Evolutionary conservation across 129 eudicot genomes (phyloP).

Genomic region (Flaveria robusta): DNA sequence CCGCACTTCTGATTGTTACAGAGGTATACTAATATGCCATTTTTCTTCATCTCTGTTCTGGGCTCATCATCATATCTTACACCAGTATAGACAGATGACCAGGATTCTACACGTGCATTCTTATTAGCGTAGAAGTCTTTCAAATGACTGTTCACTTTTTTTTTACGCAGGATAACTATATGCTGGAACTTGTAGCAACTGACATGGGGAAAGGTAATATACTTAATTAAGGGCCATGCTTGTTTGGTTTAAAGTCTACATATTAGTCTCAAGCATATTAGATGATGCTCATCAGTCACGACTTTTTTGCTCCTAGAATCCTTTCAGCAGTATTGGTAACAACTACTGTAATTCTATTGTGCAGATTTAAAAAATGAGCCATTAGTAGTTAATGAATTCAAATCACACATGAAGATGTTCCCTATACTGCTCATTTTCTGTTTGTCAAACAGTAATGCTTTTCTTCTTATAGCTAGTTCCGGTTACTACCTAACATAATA

Average conservation of each 20-base stretch:
- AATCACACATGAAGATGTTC: background rate
- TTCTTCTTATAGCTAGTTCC: background rate
- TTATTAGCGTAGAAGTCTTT: conserved; percentile 16
- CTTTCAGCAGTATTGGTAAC: background rate
- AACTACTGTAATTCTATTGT: background rate
- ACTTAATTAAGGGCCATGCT: background rate
- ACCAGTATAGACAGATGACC: background rate
- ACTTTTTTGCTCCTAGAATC: background rate
- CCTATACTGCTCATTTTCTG: background rate
- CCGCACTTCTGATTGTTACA: conserved; percentile 9
- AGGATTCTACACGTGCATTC: conserved; percentile 18
- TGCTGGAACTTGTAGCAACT: conserved; percentile 61
- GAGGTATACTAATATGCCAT: conserved; percentile 15
- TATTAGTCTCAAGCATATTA: background rate
- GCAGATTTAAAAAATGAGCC: background rate
- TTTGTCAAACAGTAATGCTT: background rate
- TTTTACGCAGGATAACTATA: conserved; percentile 62
- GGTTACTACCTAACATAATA: conserved; percentile 1
- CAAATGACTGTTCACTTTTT: conserved; percentile 13
- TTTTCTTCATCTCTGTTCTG: conserved; percentile 11
- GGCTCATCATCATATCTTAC: conserved; percentile 4
- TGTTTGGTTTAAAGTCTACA: background rate
- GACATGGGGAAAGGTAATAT: conserved; percentile 84
- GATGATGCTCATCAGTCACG: background rate
- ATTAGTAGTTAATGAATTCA: background rate